A percentile compares a stretch with the other conserved stretches of the same genome.
These are phyloP conservation scores for Melocanna baccifera DNA, from an alignment of 176 grass and related monocot genomes.

Conservation along the genomic window DNA sequence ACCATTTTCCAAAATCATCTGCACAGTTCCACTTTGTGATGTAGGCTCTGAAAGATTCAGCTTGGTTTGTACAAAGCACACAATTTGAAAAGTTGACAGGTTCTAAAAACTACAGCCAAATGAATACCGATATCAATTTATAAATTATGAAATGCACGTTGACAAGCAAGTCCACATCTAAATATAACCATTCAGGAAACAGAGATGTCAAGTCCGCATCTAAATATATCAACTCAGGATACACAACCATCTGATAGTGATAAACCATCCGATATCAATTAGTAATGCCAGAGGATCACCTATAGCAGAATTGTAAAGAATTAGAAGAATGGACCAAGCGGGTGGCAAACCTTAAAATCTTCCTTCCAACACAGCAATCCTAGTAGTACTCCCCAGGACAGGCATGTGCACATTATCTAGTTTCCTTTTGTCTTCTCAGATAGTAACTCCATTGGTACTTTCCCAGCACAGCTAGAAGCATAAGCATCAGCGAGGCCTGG, in stretches of 20 bases:
- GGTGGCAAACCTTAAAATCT: not conserved
- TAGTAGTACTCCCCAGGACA: not conserved
- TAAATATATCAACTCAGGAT: too few species aligned
- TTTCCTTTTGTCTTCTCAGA: not conserved
- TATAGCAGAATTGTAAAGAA: not conserved
- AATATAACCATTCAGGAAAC: too few species aligned
- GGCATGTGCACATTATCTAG: not conserved
- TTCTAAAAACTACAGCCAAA: not conserved
- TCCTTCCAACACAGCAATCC: not conserved
- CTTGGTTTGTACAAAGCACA: not conserved
- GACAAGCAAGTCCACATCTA: too few species aligned
- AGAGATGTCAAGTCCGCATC: too few species aligned
- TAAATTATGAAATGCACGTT: not conserved
- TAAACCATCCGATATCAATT: not conserved
- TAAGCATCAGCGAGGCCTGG: constrained; percentile 7
- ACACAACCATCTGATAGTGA: not conserved
- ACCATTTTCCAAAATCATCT: not conserved
- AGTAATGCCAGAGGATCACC: not conserved
- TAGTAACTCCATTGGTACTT: not conserved
- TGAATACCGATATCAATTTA: not conserved
- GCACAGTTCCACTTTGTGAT: not conserved
- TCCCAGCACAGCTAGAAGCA: constrained; percentile 19
- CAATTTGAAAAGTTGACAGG: not conserved
- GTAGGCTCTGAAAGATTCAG: not conserved
- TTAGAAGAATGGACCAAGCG: not conserved